Base-by-base conservation (phyloP, 768 basidiomycete species). In the Suillus weaverae region DNA sequence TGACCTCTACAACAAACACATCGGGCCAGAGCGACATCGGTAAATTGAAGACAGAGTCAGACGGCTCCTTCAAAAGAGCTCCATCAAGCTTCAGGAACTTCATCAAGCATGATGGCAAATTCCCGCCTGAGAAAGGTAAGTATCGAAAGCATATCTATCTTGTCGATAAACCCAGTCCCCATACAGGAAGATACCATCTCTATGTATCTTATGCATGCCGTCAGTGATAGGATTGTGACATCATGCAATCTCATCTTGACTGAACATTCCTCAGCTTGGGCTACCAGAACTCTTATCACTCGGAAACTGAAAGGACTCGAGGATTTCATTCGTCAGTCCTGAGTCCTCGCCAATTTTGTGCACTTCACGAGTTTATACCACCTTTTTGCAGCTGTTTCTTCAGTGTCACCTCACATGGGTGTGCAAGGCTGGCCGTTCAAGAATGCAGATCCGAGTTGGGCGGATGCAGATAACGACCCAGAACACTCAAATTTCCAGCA, bases 271-370 rank as follows among this genome's bases (percentile, higher is more conserved):
- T 59, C 54, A 92, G 91, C 97, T 10, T 99, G 96, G 97, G 97
- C 97, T 0, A 94, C 94, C 32, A 85, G 97, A 68, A 86, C 95
- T 5, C 81, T 97, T 67, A 97, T 99, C 70, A 82, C 90, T 4
- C 85, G 96, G 68, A 89, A 94, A 77, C 84, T 99, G 70, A 99
- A 99, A 76, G 95, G 96, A 2, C 82, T 99, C 30, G 91, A 99
- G 68, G 83, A 89, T 32, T 79, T 92, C 66, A 86, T 99, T 65
- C 81, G 95, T 93, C 68, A 73, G 90, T 80, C 18, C 32, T 93
- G 67, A 73, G 90, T 80, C 18, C 32, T 4, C 60, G 48, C 22
- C 48, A 46, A 20, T 61, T 62, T 36, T 8, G 16, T 39, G 32
- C 38, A 32, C 56, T 36, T 26, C 41, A 43, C 41, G 26, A 46